Conservation (phyloP, 768 basidiomycete species). For the Amanita molliuscula region DNA sequence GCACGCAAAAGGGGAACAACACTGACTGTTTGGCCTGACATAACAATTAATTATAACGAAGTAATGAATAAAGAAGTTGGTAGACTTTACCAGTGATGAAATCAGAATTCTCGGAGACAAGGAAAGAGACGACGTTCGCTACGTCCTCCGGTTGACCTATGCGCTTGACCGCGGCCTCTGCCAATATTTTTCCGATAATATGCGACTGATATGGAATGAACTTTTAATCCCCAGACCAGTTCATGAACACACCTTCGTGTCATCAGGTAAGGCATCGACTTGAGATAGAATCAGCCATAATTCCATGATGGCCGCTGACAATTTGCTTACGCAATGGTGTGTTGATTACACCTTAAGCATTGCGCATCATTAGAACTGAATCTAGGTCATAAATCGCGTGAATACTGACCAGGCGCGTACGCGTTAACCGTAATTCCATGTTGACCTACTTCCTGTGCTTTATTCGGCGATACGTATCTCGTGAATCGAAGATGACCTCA, state of each 20-base stretch:
- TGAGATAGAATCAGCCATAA: too few species aligned
- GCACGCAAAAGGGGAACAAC: not conserved
- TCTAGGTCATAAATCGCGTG: not conserved
- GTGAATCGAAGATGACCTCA: too few species aligned
- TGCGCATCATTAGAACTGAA: not conserved
- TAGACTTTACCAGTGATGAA: conserved; percentile 4
- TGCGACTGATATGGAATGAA: not conserved
- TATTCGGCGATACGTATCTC: too few species aligned
- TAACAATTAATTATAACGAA: too few species aligned
- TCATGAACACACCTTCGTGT: not conserved
- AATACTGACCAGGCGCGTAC: conserved; percentile 22
- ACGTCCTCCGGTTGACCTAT: conserved; percentile 18
- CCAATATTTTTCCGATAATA: not conserved
- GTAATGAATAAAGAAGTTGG: too few species aligned
- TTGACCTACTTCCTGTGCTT: conserved; percentile 26
- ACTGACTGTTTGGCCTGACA: not conserved
- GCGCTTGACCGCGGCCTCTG: not conserved
- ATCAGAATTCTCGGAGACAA: conserved; percentile 21
- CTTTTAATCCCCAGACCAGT: not conserved
- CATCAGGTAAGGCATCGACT: not conserved
- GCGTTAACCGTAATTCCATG: conserved; percentile 33
- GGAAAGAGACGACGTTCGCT: conserved; percentile 25
- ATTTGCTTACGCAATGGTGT: not conserved
- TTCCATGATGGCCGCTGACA: not conserved
- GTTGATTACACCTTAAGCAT: not conserved